A percentile compares a stretch with the other conserved stretches of the same genome.
Evolutionary conservation across 2,329 filamentous ascomycete species (phyloP).

Genomic region (Parascedosporium putredinis): DNA sequence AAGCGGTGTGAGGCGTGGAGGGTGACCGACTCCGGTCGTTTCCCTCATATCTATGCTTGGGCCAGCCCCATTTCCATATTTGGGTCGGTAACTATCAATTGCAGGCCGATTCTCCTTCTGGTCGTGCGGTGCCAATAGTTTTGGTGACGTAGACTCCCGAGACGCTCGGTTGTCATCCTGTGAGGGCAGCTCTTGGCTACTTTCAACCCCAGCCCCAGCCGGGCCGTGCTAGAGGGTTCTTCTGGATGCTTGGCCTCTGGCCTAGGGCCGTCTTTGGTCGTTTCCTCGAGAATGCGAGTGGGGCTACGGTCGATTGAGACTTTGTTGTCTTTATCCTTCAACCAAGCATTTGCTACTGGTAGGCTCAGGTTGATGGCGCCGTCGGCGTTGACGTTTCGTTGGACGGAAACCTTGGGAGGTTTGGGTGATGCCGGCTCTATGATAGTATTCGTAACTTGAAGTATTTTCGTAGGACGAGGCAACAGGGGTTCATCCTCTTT

Average conservation of each 20-base stretch:
- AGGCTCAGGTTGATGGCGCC: too few species aligned
- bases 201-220: too few species aligned
- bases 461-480: conserved; percentile 24
- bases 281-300: too few species aligned
- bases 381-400: too few species aligned
- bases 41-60: conserved; percentile 9
- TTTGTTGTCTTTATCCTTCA: too few species aligned
- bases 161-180: neutral
- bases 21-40: conserved; percentile 7
- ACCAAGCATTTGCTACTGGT: too few species aligned
- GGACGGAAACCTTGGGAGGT: too few species aligned
- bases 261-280: too few species aligned
- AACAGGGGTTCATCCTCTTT: conserved; percentile 28
- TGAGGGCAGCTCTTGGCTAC: neutral
- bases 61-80: conserved; percentile 10
- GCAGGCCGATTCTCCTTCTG: conserved; percentile 1
- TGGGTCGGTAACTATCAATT: conserved; percentile 8
- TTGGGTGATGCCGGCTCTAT: too few species aligned
- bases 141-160: neutral
- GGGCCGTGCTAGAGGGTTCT: too few species aligned
- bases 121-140: neutral
- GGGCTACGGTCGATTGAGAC: too few species aligned
- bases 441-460: conserved; percentile 33
- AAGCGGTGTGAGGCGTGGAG: neutral
- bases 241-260: too few species aligned